Conservation (phyloP, 495 filamentous ascomycete species). For the Lindgomyces ingoldianus region DNA sequence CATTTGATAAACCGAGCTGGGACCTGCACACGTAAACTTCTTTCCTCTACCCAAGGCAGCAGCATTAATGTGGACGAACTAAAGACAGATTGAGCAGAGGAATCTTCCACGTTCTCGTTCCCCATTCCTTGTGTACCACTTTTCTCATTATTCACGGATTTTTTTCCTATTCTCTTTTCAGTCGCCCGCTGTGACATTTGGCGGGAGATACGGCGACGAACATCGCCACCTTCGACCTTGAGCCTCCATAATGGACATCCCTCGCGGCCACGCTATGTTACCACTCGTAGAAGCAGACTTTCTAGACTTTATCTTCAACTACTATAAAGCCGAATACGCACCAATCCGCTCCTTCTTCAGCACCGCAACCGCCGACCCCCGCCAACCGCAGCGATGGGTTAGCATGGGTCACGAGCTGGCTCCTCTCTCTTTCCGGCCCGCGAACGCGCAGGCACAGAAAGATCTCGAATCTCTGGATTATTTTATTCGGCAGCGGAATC, state of each 20-base stretch:
- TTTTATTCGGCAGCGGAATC: conserved; percentile 22
- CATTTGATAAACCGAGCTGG: conserved; percentile 11
- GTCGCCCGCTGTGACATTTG: neutral
- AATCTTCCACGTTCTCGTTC: neutral
- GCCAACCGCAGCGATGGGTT: conserved; percentile 27
- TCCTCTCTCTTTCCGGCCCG: conserved; percentile 27
- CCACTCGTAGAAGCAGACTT: conserved; percentile 30
- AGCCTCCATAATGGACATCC: conserved; percentile 24
- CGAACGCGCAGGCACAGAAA: conserved; percentile 37
- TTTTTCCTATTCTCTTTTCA: neutral
- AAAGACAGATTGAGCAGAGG: neutral
- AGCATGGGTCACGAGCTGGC: conserved; percentile 32
- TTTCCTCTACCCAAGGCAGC: conserved; percentile 22
- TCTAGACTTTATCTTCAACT: conserved; percentile 35
- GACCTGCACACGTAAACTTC: conserved; percentile 15
- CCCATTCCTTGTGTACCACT: neutral
- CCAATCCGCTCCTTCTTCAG: conserved; percentile 35
- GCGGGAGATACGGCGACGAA: neutral
- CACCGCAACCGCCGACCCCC: conserved; percentile 32
- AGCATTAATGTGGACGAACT: conserved; percentile 4
- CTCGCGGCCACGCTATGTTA: conserved; percentile 32
- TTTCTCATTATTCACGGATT: neutral
- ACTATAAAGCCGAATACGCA: conserved; percentile 35
- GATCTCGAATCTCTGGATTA: conserved; percentile 35
- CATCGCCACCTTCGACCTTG: neutral